These are phyloP conservation scores for Zygnema circumcarinatum DNA, from an alignment of 139 green algal species.

Conservation along the genomic window DNA sequence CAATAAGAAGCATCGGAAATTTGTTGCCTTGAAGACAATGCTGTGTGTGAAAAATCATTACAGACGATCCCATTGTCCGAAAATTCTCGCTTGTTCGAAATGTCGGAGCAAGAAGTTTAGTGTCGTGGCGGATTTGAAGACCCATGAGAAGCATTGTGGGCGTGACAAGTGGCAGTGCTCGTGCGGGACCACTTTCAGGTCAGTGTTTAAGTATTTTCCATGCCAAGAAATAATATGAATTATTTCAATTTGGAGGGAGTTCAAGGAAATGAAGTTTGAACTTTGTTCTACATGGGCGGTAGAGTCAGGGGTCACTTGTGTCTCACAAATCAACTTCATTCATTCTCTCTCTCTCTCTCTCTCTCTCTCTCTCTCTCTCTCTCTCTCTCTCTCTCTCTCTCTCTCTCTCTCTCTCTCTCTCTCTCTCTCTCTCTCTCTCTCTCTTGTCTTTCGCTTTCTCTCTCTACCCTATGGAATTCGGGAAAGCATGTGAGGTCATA, in stretches of 20 bases:
- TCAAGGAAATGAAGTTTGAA: too few relatives aligned
- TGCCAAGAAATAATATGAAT: too few relatives aligned
- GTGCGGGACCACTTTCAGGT: slow-evolving; percentile 25
- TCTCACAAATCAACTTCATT: background rate
- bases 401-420: slow-evolving; percentile 24
- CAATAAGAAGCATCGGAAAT: slow-evolving; percentile 29
- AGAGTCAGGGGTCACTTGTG: too few relatives aligned
- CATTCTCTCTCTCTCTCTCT: slow-evolving; percentile 10
- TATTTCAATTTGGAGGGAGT: too few relatives aligned
- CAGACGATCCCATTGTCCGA: slow-evolving; percentile 43
- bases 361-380: slow-evolving; percentile 25
- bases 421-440: slow-evolving; percentile 23
- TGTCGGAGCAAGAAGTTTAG: slow-evolving; percentile 46
- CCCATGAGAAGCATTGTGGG: slow-evolving; percentile 55
- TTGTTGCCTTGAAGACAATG: slow-evolving; percentile 50
- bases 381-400: slow-evolving; percentile 9
- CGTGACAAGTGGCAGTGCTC: slow-evolving; percentile 48
- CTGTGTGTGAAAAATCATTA: slow-evolving; percentile 59
- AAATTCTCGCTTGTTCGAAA: slow-evolving; percentile 47
- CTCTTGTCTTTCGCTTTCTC: background rate
- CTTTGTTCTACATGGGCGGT: too few relatives aligned
- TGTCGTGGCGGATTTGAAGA: slow-evolving; percentile 53
- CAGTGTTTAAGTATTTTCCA: too few relatives aligned
- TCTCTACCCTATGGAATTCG: too few relatives aligned
- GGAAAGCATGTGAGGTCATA: background rate